Base-by-base conservation (phyloP, 2,329 filamentous ascomycete genomes). In the Aspergillus ochraceoroseus region DNA sequence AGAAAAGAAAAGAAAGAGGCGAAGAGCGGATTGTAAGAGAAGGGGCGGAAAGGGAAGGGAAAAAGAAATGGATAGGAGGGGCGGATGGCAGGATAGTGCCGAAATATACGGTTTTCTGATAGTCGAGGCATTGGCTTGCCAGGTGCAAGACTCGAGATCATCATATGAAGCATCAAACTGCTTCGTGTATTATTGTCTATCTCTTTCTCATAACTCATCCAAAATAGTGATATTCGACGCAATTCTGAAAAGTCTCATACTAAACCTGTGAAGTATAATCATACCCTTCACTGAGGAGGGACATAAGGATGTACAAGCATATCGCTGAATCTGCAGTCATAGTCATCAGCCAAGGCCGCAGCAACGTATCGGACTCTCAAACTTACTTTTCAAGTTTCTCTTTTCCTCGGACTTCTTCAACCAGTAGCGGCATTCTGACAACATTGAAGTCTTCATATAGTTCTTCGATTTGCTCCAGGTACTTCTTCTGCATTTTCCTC, bases 361-460 rank as follows among this genome's bases (percentile, higher is more conserved):
- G 11, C 30, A 22, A 28, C 17, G 12, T 25, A 17, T 42, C 34
- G 26, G n/a, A 33, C 32, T 20, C 33, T n/a, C n/a, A 29, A 19
- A 57, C 66, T 56, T 55, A 96, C 67, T 79, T 87, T 69, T 94
- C 88, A 54, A 98, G 71, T 67, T 81, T 90, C 61, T 96, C 90
- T 74, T 94, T 95, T 30, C 92, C 92, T 57, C 92, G 75, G 7
- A 98, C 89, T 71, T 98, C 92, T 65, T 98, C 90, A 1, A 94
- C 87, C 44, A 98, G 70, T 58, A 98, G 68, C 25, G 92, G 92
- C 89, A 98, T 96, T 75, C 90, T 90, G 54, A 98, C 90, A 26
- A 98, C 89, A 63, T 98, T 95, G 72, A 98, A 98, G 66, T 98
- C 92, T 61, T 95, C 89, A 64, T 98, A 98, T 44, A 98, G 71